Evolutionary conservation across 768 basidiomycete species (phyloP), one percentile per base, ranked within the genome.

Genomic region (Lactarius psammicola): DNA sequence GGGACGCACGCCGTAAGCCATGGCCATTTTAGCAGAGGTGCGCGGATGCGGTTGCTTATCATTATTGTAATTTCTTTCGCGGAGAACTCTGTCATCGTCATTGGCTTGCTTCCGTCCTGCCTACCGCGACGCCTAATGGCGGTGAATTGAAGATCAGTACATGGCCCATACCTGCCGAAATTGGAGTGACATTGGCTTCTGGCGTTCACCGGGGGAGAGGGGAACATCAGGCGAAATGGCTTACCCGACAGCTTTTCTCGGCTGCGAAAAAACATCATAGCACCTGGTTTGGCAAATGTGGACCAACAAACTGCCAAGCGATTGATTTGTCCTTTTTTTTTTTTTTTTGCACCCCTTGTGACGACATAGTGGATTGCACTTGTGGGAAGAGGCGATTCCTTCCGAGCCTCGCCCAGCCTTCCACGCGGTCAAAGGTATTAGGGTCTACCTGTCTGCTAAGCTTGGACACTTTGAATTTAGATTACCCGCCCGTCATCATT

Each of bases 1-100:
- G 66, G 66, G 57, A 67, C 62, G 66, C 57, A 67, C 57, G 66
- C 66, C 66, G 66, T 67, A 67, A 67, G 51, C 56, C 36, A 55
- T 63, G 61, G 66, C 51, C 13, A 44, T 59, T 63, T 60, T 62
- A 53, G 60, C 65, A 60, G 49, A 33, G 33, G 46, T 34, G 56
- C 17, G 38, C 38, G 26, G 31, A n/a, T 65, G 18, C 44, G 28
- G 44, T 36, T 60, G 53, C 57, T 55, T 60, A 34, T 59, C 59
- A 49, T 40, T n/a, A 61, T 61, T 51, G 54, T 56, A 17, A 42
- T 46, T 56, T 46, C 28, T 60, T 42, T 57, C 56, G 44, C 59
- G 64, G 54, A 56, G n/a, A 54, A 42, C 40, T 42, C 57, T 59
- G 49, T 49, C n/a, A 55, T 28, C 8, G 63, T 23, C 28, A 11